Evolutionary conservation across 306 rosid genomes (phyloP), one percentile per base, ranked within the genome.

Genomic region (Prunus armeniaca): DNA sequence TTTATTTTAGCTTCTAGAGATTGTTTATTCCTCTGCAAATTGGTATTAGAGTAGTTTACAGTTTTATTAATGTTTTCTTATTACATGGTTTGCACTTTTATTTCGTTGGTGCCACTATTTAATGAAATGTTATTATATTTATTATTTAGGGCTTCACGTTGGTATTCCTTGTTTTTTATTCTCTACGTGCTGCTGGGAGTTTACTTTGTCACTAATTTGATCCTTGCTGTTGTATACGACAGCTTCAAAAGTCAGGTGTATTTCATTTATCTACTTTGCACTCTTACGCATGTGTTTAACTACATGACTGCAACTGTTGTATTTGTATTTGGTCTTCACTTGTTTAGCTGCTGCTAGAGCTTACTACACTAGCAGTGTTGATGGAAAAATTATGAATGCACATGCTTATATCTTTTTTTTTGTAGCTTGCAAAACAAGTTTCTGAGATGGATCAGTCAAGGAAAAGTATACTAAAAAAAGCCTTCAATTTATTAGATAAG

Each of bases 211-310:
- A 95, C 97, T 20, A 95, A 88, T 85, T 86, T 95, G 90, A 84
- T 95, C 50, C 99, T 95, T 82, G 99, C 99, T 46, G 99, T 95
- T 81, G 97, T 95, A 76, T 92, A 92, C 54, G 93, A 95, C 65
- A 92, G 98, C 86, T 95, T 95, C 84, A 95, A 92, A 86, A 72
- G 84, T 80, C 92, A 95, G 99, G 99, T 95, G 87, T 63, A 20
- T 51, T 25, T 41, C 67, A 47, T 74, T 51, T 67, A 32, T 79
- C 56, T 45, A 68, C 71, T 63, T 12, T 51, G 55, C 51, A 66
- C 79, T 58, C 47, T 60, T 69, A 13, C 32, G 12, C 38, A 70
- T 43, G 54, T 6, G 43, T 38, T 38, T 38, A 7, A 38, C 30
- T 38, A 13, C 67, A 47, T 61, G n/a, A 32, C 52, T 77, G 34